Evolutionary conservation across 202 grass and related monocot species (phyloP), one percentile per base, ranked within the genome.

Genomic region (Zoysia matrella): DNA sequence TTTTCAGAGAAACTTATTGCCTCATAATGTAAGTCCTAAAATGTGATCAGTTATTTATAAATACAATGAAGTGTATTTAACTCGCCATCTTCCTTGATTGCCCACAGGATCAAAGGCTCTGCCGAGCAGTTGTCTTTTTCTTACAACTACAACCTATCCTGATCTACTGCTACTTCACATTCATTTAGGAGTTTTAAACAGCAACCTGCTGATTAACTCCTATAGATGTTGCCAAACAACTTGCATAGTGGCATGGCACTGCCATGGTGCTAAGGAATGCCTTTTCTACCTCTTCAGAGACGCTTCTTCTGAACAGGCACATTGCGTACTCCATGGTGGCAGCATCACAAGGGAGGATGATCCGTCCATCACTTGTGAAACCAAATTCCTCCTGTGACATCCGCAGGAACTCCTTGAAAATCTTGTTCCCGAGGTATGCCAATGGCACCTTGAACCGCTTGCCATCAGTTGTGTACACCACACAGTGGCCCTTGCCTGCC

Each of bases 331-430:
- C 87, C 87, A 90, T 74, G 3, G 78, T 57, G 0, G 46, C 1
- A 0, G 73, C 79, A 77, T 86, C 91, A 76, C 87, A 92, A 39
- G 90, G 84, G 69, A 92, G 69, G 8, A 62, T 89, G 43, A 89
- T 92, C 8, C 40, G 76, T 45, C 67, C 77, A 13, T 89, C 61
- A 1, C 81, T 40, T 2, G 63, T 22, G 40, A 87, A 82, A 5
- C 84, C 90, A 22, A 87, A 92, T 81, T 85, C 90, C 42, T 89
- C 84, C 68, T 89, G 67, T 11, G 84, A 89, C 58, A 89, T 84
- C 71, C 3, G 68, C 8, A 92, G 45, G 76, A 89, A 65, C 60
- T 89, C 83, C 41, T 52, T 4, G 43, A 89, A 82, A 30, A 85
- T 56, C 10, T 2, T 12, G 41, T 76, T 92, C 13, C 52, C 5